A percentile compares a stretch with the other conserved stretches of the same genome.
Evolutionary conservation across 495 filamentous ascomycete species (phyloP).

Genomic region (Letharia columbiana): DNA sequence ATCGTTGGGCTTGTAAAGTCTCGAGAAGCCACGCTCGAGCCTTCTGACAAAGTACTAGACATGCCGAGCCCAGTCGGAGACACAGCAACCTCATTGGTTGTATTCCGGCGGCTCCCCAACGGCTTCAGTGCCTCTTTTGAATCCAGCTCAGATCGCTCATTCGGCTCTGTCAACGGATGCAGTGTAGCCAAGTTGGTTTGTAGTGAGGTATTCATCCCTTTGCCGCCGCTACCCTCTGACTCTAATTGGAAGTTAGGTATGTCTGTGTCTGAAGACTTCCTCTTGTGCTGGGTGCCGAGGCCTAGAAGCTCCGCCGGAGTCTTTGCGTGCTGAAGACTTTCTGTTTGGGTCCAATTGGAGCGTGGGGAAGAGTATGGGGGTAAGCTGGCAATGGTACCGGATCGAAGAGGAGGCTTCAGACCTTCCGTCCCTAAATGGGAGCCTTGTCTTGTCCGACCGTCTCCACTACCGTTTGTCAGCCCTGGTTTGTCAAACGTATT

Average conservation of each 20-base stretch:
- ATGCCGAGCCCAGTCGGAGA: conserved; percentile 7
- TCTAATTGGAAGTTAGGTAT: not conserved
- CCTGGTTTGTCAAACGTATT: not conserved
- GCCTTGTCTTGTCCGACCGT: conserved; percentile 7
- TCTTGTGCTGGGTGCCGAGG: not conserved
- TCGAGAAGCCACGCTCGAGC: conserved; percentile 4
- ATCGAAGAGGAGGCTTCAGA: conserved; percentile 10
- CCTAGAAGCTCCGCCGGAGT: conserved; percentile 12
- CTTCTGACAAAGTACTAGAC: conserved; percentile 1
- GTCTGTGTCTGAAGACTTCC: not conserved
- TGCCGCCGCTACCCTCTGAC: not conserved
- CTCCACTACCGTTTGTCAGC: conserved; percentile 12
- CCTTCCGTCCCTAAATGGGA: not conserved
- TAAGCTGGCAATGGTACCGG: conserved; percentile 10
- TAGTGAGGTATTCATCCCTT: conserved; percentile 3
- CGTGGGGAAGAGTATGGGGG: conserved; percentile 12
- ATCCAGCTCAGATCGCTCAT: conserved; percentile 1
- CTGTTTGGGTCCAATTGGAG: not conserved
- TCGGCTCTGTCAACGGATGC: not conserved
- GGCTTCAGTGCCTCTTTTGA: not conserved
- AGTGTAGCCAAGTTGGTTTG: conserved; percentile 6
- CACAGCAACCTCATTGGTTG: conserved; percentile 1
- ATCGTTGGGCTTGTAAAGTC: conserved; percentile 10
- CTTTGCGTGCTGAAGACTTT: conserved; percentile 7
- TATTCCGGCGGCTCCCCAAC: conserved; percentile 8